Base-by-base conservation (phyloP, 192 early-diverging fungal species). In the Backusella australiensis region DNA sequence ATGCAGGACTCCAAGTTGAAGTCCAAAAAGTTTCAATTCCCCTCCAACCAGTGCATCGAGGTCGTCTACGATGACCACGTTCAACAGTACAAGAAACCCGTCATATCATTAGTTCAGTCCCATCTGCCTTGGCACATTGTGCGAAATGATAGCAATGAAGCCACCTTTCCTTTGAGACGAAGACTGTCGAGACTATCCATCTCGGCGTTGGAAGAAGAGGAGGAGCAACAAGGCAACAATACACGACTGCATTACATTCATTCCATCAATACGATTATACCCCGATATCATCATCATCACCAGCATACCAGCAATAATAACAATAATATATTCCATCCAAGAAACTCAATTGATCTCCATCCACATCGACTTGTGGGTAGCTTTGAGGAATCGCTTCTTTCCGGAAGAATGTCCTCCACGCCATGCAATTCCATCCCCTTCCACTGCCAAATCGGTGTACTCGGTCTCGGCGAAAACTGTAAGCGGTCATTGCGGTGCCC, bases 371-470 rank as follows among this genome's bases (percentile, higher is more conserved):
- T 88, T 8, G 85, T 86, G 6, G 87, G 87, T 4, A 86, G 85
- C 12, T 88, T 86, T 73, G 87, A 90, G 75, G 93, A 95, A 80
- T 93, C 91, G 1, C 88, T 95, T 29, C 84, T 95, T 1, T 89
- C 81, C 38, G 92, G 93, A 35, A 80, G 93, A 36, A 93, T 95
- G 91, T 93, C 92, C 0, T 89, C 92, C 0, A 75, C 89, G 15
- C 94, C 94, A 1, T 91, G 89, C 0, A 88, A 90, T 38, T 93
- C 94, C 7, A 83, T 95, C 35, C 79, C 82, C 17, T 95, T 95
- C 67, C 76, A 86, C 32, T 86, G 89, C 14, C 91, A 94, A 59
- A 90, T 95, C 52, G 92, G 93, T 0, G 91, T 88, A 6, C 77
- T 94, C 21, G 93, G 87, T 0, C 74, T 83, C n/a, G 91, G 91